A percentile compares a stretch with the other conserved stretches of the same genome.
phyloP scores from a whole-genome alignment of 768 basidiomycete species.

The Coprinopsis cinerea region DNA sequence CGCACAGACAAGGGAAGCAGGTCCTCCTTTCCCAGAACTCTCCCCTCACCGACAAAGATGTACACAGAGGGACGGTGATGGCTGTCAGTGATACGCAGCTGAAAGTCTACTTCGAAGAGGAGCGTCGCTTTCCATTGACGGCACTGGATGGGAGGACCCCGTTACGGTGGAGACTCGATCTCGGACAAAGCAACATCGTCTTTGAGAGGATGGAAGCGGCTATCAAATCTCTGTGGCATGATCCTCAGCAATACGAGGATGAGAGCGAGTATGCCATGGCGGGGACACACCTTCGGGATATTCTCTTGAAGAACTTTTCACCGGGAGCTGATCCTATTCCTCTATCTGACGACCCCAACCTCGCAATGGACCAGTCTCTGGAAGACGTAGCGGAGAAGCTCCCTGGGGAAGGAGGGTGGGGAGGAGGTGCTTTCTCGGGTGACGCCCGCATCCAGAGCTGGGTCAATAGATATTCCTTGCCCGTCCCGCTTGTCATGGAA shows the following conservation, averaged over 20 bases:
- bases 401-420: neutral
- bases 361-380: no score
- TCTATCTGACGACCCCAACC: no score
- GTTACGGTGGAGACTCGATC: constrained; percentile 57
- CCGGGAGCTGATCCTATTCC: no score
- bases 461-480: constrained; percentile 60
- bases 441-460: constrained; percentile 80
- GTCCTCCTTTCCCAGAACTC: constrained; percentile 59
- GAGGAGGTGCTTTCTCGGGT: constrained; percentile 47
- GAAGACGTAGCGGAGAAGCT: no score
- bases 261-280: constrained; percentile 49
- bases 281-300: constrained; percentile 70
- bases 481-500: constrained; percentile 58
- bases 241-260: constrained; percentile 21
- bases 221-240: constrained; percentile 47
- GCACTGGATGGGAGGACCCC: constrained; percentile 29
- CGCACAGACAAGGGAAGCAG: constrained; percentile 60
- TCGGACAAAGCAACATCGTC: constrained; percentile 61
- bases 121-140: constrained; percentile 18
- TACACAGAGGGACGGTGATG: constrained; percentile 51
- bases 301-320: constrained; percentile 56
- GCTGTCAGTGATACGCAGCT: constrained; percentile 45
- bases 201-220: constrained; percentile 68
- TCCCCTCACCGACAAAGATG: constrained; percentile 55
- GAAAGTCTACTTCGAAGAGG: constrained; percentile 52